phyloP scores from a whole-genome alignment of 768 basidiomycete species.

The Lactarius hatsudake region DNA sequence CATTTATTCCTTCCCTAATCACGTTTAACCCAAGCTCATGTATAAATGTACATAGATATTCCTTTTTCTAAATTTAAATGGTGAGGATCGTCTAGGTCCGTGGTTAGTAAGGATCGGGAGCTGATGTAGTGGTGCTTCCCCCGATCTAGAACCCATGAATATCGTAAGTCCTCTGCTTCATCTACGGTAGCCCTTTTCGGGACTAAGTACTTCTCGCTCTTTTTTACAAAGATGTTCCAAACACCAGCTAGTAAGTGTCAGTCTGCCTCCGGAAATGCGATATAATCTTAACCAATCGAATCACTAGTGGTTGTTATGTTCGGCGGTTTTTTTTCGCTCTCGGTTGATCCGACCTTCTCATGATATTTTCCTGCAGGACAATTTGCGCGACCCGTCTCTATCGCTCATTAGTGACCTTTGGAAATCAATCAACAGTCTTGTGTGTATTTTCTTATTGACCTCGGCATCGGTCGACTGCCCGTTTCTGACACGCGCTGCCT shows the following conservation, averaged over 20 bases:
- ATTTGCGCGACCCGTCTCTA: constrained; percentile 14
- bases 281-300: not conserved
- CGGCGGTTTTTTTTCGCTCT: not conserved
- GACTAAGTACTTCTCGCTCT: not conserved
- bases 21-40: not conserved
- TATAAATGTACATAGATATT: not conserved
- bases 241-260: constrained; percentile 5
- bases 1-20: not conserved
- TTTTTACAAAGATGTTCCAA: constrained; percentile 6
- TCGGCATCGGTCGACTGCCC: not conserved
- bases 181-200: not conserved
- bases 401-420: not conserved
- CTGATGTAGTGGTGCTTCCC: not conserved
- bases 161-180: not conserved
- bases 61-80: constrained; percentile 14
- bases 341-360: not conserved
- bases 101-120: not conserved
- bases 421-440: not conserved
- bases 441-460: not conserved
- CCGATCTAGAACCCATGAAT: constrained; percentile 1
- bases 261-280: not conserved
- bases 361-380: not conserved
- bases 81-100: not conserved
- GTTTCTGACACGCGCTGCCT: not conserved
- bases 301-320: not conserved